These are phyloP conservation scores for Lasiodiplodia citricola DNA, from an alignment of 2,329 filamentous ascomycete species.

Conservation along the genomic window DNA sequence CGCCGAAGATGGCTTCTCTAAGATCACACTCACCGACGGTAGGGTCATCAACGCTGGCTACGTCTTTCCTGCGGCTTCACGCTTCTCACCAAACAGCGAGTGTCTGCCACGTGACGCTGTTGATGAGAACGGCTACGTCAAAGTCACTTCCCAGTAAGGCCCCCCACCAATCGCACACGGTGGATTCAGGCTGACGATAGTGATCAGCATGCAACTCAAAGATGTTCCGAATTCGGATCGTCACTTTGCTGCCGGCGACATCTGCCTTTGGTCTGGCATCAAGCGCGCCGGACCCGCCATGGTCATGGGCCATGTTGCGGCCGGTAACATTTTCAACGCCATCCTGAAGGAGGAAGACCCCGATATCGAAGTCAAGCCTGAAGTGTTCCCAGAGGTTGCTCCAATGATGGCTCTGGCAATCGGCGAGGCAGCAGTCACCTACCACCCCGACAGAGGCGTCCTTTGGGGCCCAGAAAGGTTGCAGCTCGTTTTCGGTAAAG, in stretches of 20 bases:
- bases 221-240: constrained; percentile 60
- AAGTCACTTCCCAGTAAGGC: constrained; percentile 62
- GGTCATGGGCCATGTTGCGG: constrained; percentile 71
- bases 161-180: constrained; percentile 24
- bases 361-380: constrained; percentile 31
- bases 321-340: constrained; percentile 58
- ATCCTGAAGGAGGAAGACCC: constrained; percentile 42
- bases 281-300: constrained; percentile 80
- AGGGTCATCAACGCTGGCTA: constrained; percentile 62
- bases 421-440: constrained; percentile 71
- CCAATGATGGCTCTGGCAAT: constrained; percentile 74
- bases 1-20: constrained; percentile 44
- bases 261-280: constrained; percentile 75
- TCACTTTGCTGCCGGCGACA: constrained; percentile 75
- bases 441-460: constrained; percentile 62
- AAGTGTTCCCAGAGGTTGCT: constrained; percentile 52
- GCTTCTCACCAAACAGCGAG: constrained; percentile 64
- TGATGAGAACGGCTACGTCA: constrained; percentile 69
- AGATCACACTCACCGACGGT: constrained; percentile 53
- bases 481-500: constrained; percentile 69
- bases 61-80: constrained; percentile 73
- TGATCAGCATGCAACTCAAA: constrained; percentile 48
- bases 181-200: not conserved
- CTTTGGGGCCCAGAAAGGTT: constrained; percentile 67
- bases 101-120: constrained; percentile 66